Percentiles rank a stretch among this genome's conserved stretches.
phyloP scores from a whole-genome alignment of 192 early-diverging fungal species.

The Coemansia asiatica region DNA sequence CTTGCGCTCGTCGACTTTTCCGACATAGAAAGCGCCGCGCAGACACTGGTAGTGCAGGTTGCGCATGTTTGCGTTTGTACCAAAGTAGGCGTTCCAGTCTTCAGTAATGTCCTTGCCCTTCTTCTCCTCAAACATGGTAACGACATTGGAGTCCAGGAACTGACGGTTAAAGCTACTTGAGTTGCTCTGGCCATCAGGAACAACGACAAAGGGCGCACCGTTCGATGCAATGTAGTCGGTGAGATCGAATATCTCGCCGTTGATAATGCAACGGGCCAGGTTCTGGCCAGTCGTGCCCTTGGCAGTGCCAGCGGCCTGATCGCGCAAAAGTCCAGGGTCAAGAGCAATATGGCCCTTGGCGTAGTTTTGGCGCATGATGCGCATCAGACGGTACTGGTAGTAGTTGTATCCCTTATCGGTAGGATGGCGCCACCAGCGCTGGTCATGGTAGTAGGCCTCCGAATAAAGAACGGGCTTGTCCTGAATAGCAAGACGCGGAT shows the following conservation, averaged over 20 bases:
- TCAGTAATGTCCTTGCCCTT: conserved; percentile 64
- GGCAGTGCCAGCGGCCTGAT: conserved; percentile 49
- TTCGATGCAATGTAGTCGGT: conserved; percentile 63
- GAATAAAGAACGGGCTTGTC: conserved; percentile 55
- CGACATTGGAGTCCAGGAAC: conserved; percentile 64
- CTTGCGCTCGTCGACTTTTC: conserved; percentile 77
- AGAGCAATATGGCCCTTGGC: conserved; percentile 64
- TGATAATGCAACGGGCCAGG: conserved; percentile 59
- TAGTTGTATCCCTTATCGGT: conserved; percentile 62
- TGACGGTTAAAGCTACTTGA: conserved; percentile 47
- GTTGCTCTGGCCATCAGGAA: conserved; percentile 45
- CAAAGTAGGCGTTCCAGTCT: conserved; percentile 56
- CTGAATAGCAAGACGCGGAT: conserved; percentile 53
- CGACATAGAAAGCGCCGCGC: conserved; percentile 79
- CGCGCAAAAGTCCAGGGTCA: conserved; percentile 53
- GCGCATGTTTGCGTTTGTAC: conserved; percentile 44
- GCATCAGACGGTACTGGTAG: conserved; percentile 62
- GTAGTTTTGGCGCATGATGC: conserved; percentile 65
- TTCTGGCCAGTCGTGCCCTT: conserved; percentile 47
- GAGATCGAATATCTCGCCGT: conserved; percentile 70
- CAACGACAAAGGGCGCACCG: conserved; percentile 48
- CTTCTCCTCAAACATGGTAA: conserved; percentile 62
- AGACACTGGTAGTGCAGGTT: conserved; percentile 69
- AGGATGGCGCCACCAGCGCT: conserved; percentile 58
- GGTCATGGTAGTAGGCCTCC: conserved; percentile 68